phyloP scores from a whole-genome alignment of 2,329 filamentous ascomycete genomes.

The Aspergillus pseudoviridinutans region DNA sequence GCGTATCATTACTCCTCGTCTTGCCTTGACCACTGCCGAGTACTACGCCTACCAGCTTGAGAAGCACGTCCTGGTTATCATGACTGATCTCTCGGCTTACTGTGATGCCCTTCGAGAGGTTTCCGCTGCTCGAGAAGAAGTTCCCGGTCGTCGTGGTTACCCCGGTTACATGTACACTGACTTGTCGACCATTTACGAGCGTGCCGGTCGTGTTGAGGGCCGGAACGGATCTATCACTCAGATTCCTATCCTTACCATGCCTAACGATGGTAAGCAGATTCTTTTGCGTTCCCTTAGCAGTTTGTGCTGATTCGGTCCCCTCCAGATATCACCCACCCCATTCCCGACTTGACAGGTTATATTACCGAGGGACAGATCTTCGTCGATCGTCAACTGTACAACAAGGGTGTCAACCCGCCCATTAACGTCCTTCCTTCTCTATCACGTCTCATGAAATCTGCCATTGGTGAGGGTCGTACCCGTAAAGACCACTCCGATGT shows the following conservation, averaged over 20 bases:
- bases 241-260: constrained; percentile 98
- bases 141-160: constrained; percentile 97
- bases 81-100: constrained; percentile 96
- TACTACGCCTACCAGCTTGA: constrained; percentile 99
- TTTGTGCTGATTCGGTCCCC: constrained; percentile 2
- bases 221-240: constrained; percentile 98
- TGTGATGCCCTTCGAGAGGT: constrained; percentile 99
- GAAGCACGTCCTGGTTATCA: constrained; percentile 98
- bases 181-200: constrained; percentile 99
- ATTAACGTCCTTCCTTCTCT: constrained; percentile 98
- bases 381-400: constrained; percentile 86
- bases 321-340: constrained; percentile 91
- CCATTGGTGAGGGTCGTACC: constrained; percentile 95
- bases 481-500: constrained; percentile 97
- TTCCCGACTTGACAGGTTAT: constrained; percentile 97
- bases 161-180: constrained; percentile 99
- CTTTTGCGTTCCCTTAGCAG: neutral
- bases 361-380: constrained; percentile 99
- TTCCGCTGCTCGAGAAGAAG: constrained; percentile 95
- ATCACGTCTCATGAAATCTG: constrained; percentile 99
- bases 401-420: constrained; percentile 96
- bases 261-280: constrained; percentile 70
- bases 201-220: constrained; percentile 93
- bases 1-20: constrained; percentile 98
- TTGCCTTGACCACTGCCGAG: constrained; percentile 95